Evolutionary conservation across 164 flowering plant species (phyloP), one percentile per base, ranked within the genome.

Genomic region (Santalum album): DNA sequence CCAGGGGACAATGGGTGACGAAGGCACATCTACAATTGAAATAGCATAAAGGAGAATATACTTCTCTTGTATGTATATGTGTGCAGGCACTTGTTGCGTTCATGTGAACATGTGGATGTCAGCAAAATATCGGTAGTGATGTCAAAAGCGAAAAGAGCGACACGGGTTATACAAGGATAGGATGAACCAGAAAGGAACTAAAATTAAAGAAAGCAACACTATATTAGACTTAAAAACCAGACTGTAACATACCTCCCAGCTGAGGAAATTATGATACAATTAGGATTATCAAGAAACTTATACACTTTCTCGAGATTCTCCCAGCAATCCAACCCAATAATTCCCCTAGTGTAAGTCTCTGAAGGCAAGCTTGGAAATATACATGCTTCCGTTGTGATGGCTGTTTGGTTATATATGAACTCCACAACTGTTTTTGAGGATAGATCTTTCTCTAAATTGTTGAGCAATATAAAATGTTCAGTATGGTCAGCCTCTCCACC

Each of bases 401-500:
- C 55, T 5, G 72, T 61, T 19, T 76, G 59, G 20, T 51, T 45
- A 23, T 43, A 54, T 48, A 80, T 39, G 65, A 83, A 83, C 24
- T 70, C 72, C 51, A 49, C 62, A 29, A 80, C 51, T 5, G 60
- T 40, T 49, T 68, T 49, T 11, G 78, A 56, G 19, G 68, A 44
- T 32, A 83, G 34, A 24, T 66, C 79, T 46, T 63, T 78, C 50
- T 80, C 85, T 59, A 83, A 44, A 62, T 83, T 80, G 25, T 72
- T 73, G 48, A 80, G 47, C 19, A 82, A 1, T 11, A 79, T 44
- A 45, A 62, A 36, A 61, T 54, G 53, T 15, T 42, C 55, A 38
- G 19, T 3, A 6, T 12, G 6, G 9, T 14, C 21, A 25, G 40
- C 12, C 29, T 23, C 45, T 7, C 75, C 69, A 43, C 75, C 77